phyloP scores from a whole-genome alignment of 2,329 filamentous ascomycete species.

The Thielaviopsis populi region DNA sequence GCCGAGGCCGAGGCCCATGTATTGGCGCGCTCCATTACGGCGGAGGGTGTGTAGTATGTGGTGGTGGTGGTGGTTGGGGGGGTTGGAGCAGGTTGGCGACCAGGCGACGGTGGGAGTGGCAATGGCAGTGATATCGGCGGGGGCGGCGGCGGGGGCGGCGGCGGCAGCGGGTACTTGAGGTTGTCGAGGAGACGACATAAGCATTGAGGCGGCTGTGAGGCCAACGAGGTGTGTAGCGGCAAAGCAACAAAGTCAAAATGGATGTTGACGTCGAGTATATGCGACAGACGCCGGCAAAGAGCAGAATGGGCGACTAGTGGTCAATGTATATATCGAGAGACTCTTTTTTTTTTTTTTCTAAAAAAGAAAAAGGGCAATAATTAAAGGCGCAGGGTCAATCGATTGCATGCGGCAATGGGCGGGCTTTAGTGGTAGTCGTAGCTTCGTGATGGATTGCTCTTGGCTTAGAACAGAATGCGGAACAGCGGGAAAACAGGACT shows the following conservation, averaged over 20 bases:
- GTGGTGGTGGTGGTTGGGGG: background rate
- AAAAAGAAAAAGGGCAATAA: background rate
- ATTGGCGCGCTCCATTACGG: conserved; percentile 16
- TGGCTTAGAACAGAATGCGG: background rate
- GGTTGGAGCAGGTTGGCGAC: background rate
- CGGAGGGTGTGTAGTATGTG: background rate
- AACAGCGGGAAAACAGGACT: background rate
- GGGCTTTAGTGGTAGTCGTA: background rate
- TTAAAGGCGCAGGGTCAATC: background rate
- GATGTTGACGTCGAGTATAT: background rate
- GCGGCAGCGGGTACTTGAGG: background rate
- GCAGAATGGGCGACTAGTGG: background rate
- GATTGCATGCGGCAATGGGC: background rate
- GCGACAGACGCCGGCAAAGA: background rate
- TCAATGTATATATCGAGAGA: background rate
- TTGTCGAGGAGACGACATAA: background rate
- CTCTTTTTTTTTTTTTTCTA: background rate
- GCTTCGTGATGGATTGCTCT: background rate
- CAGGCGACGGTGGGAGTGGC: background rate
- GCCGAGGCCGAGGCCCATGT: conserved; percentile 15
- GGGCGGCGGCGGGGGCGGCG: background rate
- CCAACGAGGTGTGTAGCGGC: background rate
- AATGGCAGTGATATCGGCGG: background rate
- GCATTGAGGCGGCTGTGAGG: background rate
- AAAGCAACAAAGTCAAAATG: background rate